Conservation (phyloP, 2,329 filamentous ascomycete genomes). For the Beauveria medogensis region DNA sequence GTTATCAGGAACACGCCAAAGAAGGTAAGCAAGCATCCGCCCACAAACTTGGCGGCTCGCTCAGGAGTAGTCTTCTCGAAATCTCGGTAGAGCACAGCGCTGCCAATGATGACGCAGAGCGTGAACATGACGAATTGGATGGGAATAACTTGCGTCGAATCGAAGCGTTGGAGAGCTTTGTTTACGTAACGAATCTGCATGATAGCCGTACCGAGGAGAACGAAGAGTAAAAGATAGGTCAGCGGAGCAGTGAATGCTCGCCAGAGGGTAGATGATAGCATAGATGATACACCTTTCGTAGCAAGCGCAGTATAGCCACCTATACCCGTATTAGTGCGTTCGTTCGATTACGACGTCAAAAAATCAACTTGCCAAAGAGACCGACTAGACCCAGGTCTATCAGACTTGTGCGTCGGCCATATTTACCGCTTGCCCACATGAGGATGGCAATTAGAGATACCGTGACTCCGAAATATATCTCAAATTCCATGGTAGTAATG, state of each 20-base stretch:
- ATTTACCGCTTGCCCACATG: constrained; percentile 74
- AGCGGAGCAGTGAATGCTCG: constrained; percentile 85
- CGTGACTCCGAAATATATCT: constrained; percentile 80
- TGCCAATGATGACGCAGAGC: constrained; percentile 88
- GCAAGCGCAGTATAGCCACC: constrained; percentile 94
- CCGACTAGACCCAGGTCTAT: constrained; percentile 91
- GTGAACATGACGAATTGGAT: constrained; percentile 98
- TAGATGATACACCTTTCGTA: constrained; percentile 92
- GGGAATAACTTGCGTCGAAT: constrained; percentile 95
- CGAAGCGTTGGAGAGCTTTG: constrained; percentile 77
- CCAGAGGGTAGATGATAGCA: constrained; percentile 86
- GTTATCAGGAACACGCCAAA: constrained; percentile 97
- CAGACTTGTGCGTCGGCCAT: constrained; percentile 78
- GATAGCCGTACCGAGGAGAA: constrained; percentile 76
- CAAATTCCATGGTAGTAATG: constrained; percentile 82
- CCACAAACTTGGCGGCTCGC: constrained; percentile 76
- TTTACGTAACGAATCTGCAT: constrained; percentile 98
- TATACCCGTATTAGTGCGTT: constrained; percentile 25
- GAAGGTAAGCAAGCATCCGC: constrained; percentile 87
- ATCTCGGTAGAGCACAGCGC: constrained; percentile 86
- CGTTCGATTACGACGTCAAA: not conserved
- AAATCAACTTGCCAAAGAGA: constrained; percentile 63
- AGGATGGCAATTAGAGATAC: constrained; percentile 63
- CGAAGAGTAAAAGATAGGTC: constrained; percentile 73
- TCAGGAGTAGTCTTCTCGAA: constrained; percentile 74